Base-by-base conservation (phyloP, 1,139 yeast species). In the Yamadazyma diospyri region DNA sequence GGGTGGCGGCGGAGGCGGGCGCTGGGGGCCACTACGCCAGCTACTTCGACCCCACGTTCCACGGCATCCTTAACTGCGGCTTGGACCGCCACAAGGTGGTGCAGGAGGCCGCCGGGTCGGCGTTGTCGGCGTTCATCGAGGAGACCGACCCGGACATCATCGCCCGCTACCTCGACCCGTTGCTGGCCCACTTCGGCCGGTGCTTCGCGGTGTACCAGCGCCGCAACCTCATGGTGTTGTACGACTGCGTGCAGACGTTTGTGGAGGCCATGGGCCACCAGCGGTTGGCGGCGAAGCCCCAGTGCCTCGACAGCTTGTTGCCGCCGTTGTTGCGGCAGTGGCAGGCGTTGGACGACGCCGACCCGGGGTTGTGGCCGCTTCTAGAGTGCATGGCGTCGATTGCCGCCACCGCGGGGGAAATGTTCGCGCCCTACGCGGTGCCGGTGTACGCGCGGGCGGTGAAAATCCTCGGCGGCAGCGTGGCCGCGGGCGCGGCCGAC, bases 231-330 rank as follows among this genome's bases (percentile, higher is more conserved):
- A 72, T 85, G 30, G 76, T 86, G 14, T 64, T 92, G 27, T 92
- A 88, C 57, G 98, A 92, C 55, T 86, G 96, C 14, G 78, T 92
- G n/a, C 94, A 87, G 52, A 82, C 97, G 4, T 78, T 89, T 54
- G 86, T 89, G 23, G 96, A 87, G 44, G 77, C 81, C 41, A 73
- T 81, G 47, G 84, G 84, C 5, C 51, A 60, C 33, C 81, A 76
- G 18, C 55, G 63, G 34, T 65, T 82, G 34, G 70, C 75, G 23
- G 53, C 73, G 17, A 71, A 73, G 33, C 76, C 77, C 30, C 62
- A 65, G n/a, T 78, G 76, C 39, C 69, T 86, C 40, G 69, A 76
- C 36, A 54, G 72, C 4, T 62, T 92, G 23, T 64, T 92, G 45
- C 96, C 95, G 5, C 94, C 95, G 17, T 66, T 92, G 36, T 73